A percentile compares a stretch with the other conserved stretches of the same genome.
phyloP scores from a whole-genome alignment of 1,139 yeast species.

The Pichiaceae sp. region DNA sequence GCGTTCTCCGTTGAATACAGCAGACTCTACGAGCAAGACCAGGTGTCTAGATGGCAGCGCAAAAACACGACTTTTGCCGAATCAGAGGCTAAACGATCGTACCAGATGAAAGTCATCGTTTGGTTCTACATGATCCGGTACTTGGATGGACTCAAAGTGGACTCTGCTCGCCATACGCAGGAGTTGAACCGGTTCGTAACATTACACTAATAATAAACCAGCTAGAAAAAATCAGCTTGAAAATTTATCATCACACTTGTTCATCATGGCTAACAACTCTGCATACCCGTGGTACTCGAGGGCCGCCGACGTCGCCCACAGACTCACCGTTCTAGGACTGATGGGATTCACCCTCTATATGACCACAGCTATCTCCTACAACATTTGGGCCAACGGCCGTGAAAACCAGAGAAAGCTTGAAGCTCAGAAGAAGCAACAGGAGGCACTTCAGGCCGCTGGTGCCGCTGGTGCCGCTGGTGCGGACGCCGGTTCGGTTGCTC shows the following conservation, averaged over 20 bases:
- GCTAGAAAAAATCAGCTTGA: too few species aligned
- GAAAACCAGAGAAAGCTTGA: conserved; percentile 34
- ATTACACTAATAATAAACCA: neutral
- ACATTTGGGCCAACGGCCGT: conserved; percentile 51
- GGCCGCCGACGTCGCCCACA: conserved; percentile 75
- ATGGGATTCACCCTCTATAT: conserved; percentile 62
- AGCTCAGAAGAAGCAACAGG: conserved; percentile 23
- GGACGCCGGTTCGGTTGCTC: neutral
- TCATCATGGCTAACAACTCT: conserved; percentile 6
- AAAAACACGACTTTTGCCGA: conserved; percentile 12
- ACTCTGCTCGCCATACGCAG: conserved; percentile 5
- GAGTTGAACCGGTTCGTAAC: conserved; percentile 1
- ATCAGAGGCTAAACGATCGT: conserved; percentile 6
- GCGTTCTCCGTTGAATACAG: conserved; percentile 23
- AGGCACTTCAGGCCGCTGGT: conserved; percentile 11
- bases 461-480: too few species aligned
- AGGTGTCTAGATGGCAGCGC: conserved; percentile 15
- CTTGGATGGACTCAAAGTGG: conserved; percentile 18
- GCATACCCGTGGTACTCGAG: conserved; percentile 62
- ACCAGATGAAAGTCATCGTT: conserved; percentile 13
- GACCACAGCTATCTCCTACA: conserved; percentile 54
- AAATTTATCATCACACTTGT: neutral
- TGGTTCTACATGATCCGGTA: conserved; percentile 20
- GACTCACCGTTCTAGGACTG: conserved; percentile 69
- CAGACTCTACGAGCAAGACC: conserved; percentile 14